A percentile compares a stretch with the other conserved stretches of the same genome.
Conservation (phyloP, 129 eudicot species). For the Sambucus nigra region DNA sequence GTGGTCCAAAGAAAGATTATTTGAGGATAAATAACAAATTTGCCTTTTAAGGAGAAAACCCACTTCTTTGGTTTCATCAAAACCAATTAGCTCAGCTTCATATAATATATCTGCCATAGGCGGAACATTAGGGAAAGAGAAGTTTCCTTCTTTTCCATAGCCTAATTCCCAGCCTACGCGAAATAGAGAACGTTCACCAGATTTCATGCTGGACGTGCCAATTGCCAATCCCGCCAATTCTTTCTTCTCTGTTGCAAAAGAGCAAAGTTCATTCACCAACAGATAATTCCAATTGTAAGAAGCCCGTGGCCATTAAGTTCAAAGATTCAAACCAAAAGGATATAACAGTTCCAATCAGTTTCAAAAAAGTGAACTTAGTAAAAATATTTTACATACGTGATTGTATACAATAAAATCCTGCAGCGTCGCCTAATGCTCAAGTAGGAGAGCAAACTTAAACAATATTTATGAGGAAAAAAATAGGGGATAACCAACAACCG, state of each 20-base stretch:
- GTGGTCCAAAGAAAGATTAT: background rate
- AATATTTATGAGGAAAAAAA: background rate
- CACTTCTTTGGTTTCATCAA: constrained; percentile 95
- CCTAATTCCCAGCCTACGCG: constrained; percentile 92
- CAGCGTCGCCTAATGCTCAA: background rate
- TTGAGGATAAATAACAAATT: background rate
- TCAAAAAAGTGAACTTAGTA: background rate
- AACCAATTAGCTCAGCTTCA: constrained; percentile 93
- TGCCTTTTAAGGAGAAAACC: constrained; percentile 14
- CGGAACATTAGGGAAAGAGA: constrained; percentile 96
- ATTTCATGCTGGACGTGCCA: constrained; percentile 73
- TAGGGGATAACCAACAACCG: no score
- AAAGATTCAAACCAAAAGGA: background rate
- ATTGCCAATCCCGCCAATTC: constrained; percentile 83
- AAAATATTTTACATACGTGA: background rate
- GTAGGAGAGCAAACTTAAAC: background rate
- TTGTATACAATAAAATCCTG: background rate
- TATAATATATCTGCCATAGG: constrained; percentile 81
- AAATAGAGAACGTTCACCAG: constrained; percentile 86
- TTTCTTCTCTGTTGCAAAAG: constrained; percentile 61
- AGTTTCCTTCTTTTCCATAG: constrained; percentile 96
- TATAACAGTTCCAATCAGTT: background rate
- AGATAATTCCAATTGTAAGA: background rate
- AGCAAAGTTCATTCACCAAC: background rate
- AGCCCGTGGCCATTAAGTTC: no score